Conservation (phyloP, 1,284 basidiomycete genomes). For the Nidula niveotomentosa region DNA sequence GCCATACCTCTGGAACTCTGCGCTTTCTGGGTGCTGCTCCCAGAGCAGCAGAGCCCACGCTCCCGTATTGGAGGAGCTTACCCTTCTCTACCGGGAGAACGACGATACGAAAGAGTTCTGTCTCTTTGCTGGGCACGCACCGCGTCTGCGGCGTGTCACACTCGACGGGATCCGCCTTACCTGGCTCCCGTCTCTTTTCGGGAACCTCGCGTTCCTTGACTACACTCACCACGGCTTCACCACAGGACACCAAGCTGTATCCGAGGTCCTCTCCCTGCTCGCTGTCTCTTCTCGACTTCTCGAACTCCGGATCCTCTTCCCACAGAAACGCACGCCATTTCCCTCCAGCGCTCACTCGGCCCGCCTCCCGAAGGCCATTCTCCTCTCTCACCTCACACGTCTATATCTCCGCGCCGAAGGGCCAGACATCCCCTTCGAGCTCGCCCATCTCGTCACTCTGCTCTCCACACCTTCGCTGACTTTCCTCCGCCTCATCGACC, state of each 20-base stretch:
- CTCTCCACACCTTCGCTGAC: conserved; percentile 38
- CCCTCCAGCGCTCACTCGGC: too few relatives aligned
- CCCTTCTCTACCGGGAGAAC: conserved; percentile 58
- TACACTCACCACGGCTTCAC: conserved; percentile 62
- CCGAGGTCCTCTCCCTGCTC: conserved; percentile 48
- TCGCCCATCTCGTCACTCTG: conserved; percentile 41
- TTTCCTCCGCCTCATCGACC: conserved; percentile 41
- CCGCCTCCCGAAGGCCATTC: conserved; percentile 10
- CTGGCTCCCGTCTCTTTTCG: conserved; percentile 61
- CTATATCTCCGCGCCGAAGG: conserved; percentile 44
- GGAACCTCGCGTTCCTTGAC: conserved; percentile 59
- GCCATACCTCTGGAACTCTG: conserved; percentile 65
- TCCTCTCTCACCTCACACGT: conserved; percentile 36
- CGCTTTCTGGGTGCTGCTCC: conserved; percentile 50
- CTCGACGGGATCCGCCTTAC: conserved; percentile 62
- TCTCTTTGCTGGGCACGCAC: conserved; percentile 63
- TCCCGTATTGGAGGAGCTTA: conserved; percentile 50
- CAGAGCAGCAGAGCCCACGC: conserved; percentile 35
- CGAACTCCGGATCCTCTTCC: conserved; percentile 42
- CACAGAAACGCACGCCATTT: conserved; percentile 14
- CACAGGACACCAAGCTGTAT: conserved; percentile 39
- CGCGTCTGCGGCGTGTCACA: conserved; percentile 49
- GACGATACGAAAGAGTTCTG: conserved; percentile 66
- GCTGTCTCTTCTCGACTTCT: conserved; percentile 40
- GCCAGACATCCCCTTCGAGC: conserved; percentile 49